Evolutionary conservation across 495 filamentous ascomycete genomes (phyloP), one percentile per base, ranked within the genome.

Genomic region (Aspergillus campestris): DNA sequence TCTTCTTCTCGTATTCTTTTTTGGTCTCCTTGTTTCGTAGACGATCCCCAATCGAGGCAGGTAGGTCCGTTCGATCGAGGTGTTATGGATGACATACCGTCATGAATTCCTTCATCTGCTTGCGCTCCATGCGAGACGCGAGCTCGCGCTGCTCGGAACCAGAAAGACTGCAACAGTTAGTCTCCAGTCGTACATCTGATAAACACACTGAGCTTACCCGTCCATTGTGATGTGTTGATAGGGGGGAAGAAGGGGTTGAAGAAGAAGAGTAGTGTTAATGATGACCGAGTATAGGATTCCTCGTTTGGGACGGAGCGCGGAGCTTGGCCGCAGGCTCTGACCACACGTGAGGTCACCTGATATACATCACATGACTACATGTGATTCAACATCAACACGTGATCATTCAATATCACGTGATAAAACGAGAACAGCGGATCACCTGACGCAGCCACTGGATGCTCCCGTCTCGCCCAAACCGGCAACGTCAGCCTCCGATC

Each of bases 101-200:
- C 85, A 96, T 94, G 63, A 98, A 96, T 51, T 96, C 91, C 73
- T 95, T 95, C 78, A 97, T 83, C 73, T 99, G 92, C 70, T 89
- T 90, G 69, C 83, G 83, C 73, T 97, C 87, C 78, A 97, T 87
- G 67, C 91, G 86, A 65, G 74, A 57, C 58, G 91, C 81, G 64
- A 99, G 84, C 75, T 97, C 88, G 66, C 86, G 83, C 70, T 89
- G 85, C 71, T 99, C 92, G 45, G 82, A 64, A 54, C 77, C 64
- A 48, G 82, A 89, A 65, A 98, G 87, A 53, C 66, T 70, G 40
- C 13, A 42, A 37, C 33, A 14, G 46, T 58, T 48, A 57, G 54
- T 42, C 37, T 24, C 18, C 9, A 27, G 27, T 31, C 15, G 12
- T 4, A 6, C n/a, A 31, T 28, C 2, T 31, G 34, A 33, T 34